A percentile compares a stretch with the other conserved stretches of the same genome.
Conservation (phyloP, 495 filamentous ascomycete genomes). For the Aspergillus cristatus region DNA sequence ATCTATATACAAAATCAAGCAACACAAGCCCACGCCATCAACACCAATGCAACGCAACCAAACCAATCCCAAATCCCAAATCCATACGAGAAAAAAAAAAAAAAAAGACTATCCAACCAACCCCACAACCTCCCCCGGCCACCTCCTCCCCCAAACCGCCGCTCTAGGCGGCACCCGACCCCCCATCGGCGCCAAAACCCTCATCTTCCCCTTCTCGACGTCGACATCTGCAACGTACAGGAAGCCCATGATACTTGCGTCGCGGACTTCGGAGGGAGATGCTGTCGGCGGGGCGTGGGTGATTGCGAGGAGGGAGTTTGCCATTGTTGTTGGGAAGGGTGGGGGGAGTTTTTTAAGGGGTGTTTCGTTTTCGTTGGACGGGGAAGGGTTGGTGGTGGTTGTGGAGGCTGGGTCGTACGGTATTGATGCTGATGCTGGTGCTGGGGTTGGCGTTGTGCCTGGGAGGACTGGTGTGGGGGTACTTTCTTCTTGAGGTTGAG, state of each 20-base stretch:
- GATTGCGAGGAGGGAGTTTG: constrained; percentile 68
- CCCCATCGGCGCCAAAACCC: constrained; percentile 71
- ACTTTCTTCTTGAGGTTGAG: constrained; percentile 10
- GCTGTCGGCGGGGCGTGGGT: constrained; percentile 62
- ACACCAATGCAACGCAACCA: no score
- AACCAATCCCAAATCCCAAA: no score
- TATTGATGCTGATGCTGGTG: constrained; percentile 7
- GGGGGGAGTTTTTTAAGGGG: constrained; percentile 28
- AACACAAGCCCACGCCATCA: no score
- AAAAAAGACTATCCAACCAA: constrained; percentile 30
- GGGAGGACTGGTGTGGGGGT: constrained; percentile 15
- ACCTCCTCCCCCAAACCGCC: constrained; percentile 53
- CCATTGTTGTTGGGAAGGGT: constrained; percentile 23
- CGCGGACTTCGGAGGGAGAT: constrained; percentile 59
- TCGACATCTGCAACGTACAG: constrained; percentile 88
- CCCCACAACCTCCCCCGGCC: constrained; percentile 42
- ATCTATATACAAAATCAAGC: no score
- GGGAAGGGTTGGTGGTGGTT: no score
- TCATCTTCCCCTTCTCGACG: constrained; percentile 68
- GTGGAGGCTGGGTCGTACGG: background rate
- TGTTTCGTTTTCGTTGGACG: background rate
- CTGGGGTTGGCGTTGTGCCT: constrained; percentile 1
- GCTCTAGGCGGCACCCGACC: constrained; percentile 70
- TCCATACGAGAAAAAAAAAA: no score
- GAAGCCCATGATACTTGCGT: constrained; percentile 85